Conservation (phyloP, 768 basidiomycete genomes). For the Chalciporus sphaerocephalus region DNA sequence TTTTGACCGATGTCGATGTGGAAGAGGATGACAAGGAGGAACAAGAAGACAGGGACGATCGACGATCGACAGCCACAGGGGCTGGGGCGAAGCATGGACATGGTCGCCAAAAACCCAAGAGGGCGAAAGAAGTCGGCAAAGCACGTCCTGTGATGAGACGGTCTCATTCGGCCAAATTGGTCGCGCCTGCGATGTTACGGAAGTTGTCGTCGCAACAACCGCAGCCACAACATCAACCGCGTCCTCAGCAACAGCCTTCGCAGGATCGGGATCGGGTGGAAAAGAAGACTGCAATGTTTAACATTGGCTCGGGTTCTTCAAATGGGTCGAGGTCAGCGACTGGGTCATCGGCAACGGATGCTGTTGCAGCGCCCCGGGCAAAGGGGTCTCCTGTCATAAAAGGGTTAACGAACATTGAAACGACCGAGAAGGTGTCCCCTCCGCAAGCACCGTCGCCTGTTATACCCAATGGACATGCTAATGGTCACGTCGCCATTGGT, state of each 20-base stretch:
- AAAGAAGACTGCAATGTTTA: constrained; percentile 41
- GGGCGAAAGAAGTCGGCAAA: constrained; percentile 31
- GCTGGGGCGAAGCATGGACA: constrained; percentile 8
- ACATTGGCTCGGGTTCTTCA: constrained; percentile 59
- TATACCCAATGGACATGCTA: constrained; percentile 12
- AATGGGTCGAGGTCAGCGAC: constrained; percentile 36
- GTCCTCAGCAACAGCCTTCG: too few relatives aligned
- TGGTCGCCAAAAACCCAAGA: constrained; percentile 25
- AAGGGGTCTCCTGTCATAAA: constrained; percentile 7
- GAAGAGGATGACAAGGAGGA: constrained; percentile 17
- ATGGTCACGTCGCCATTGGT: constrained; percentile 1
- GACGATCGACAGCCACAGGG: constrained; percentile 15
- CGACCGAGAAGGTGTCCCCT: constrained; percentile 8
- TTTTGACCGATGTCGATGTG: constrained; percentile 19
- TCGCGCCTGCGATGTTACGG: constrained; percentile 26
- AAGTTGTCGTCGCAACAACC: constrained; percentile 25
- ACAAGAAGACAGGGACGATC: constrained; percentile 19
- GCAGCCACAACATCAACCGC: constrained; percentile 9
- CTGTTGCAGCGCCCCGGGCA: background rate
- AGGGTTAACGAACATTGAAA: constrained; percentile 9
- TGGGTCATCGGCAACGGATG: constrained; percentile 19
- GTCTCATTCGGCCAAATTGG: constrained; percentile 29
- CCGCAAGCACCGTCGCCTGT: constrained; percentile 17
- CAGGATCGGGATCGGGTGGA: constrained; percentile 9
- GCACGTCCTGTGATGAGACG: constrained; percentile 25